A percentile compares a stretch with the other conserved stretches of the same genome.
Conservation (phyloP, 2,329 filamentous ascomycete genomes). For the Ambrosiella beaveri region DNA sequence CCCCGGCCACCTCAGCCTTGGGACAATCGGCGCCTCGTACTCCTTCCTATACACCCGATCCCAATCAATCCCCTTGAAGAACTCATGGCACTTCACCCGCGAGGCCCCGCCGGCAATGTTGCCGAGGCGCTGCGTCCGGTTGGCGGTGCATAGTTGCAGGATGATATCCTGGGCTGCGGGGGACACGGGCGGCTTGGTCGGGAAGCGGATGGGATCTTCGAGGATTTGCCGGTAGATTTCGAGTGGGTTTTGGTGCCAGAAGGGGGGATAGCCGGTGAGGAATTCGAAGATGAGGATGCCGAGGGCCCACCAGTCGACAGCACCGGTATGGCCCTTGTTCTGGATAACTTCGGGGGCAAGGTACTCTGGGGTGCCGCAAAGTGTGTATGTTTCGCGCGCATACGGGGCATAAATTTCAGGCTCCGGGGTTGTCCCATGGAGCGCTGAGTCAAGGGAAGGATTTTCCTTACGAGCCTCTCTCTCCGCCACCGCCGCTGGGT, state of each 20-base stretch:
- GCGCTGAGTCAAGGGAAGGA: background rate
- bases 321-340: constrained; percentile 58
- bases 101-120: constrained; percentile 60
- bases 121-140: constrained; percentile 59
- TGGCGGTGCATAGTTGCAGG: constrained; percentile 57
- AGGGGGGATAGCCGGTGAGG: constrained; percentile 67
- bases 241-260: constrained; percentile 74
- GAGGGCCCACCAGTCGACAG: constrained; percentile 78
- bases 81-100: constrained; percentile 57
- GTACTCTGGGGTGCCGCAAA: constrained; percentile 73
- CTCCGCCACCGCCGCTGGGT: background rate
- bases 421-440: background rate
- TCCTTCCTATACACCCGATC: constrained; percentile 49
- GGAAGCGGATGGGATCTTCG: constrained; percentile 59
- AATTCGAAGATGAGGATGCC: constrained; percentile 76
- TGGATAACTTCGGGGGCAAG: constrained; percentile 72
- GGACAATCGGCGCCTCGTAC: constrained; percentile 53
- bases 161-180: constrained; percentile 58
- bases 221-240: constrained; percentile 79
- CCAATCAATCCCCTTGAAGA: constrained; percentile 61
- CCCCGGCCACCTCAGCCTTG: constrained; percentile 53
- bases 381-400: constrained; percentile 56
- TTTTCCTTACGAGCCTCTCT: background rate
- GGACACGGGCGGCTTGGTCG: constrained; percentile 47
- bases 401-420: constrained; percentile 22